Base-by-base conservation (phyloP, 192 early-diverging fungal species). In the Chytriomyces sp. region DNA sequence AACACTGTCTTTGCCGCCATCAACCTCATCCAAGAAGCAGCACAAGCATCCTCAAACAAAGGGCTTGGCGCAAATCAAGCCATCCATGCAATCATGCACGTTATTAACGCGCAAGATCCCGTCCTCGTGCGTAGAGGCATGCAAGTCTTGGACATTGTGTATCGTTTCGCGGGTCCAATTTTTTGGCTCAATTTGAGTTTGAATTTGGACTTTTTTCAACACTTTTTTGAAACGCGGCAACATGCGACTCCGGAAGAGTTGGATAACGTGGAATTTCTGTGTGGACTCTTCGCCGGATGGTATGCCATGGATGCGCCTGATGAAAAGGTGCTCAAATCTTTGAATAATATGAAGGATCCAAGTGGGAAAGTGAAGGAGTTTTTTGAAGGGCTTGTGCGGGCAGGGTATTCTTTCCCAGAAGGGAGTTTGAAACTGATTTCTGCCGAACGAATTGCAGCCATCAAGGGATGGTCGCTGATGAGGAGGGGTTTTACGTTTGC, bases 131-230 rank as follows among this genome's bases (percentile, higher is more conserved):
- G 44, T 5, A 47, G 69, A 16, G 69, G 69, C 8, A 28, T 71
- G 28, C 23, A 71, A 57, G 69, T 71, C 5, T 50, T 71, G 6
- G 46, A 57, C 50, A 50, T 71, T 43, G 28, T 71, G 69, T 71
- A 71, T 18, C 8, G 43, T 18, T 20, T 48, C n/a, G 50, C 45
- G 9, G 69, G 69, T 23, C 44, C 53, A 7, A 71, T 71, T 16
- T 59, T 71, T 28, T 57, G 47, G 69, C 50, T 23, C 50, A 50
- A 71, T 18, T 47, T 71, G 35, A 23, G n/a, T 48, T 50, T 71
- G 49, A 71, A 59, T 48, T 43, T 71, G 46, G 50, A 59, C 50
- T 71, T 71, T 57, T 71, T 71, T 59, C 49, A 59, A 18, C 50
- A 59, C 59, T 71, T 71, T 43, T 59, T 71, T 10, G 69, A 71